Evolutionary conservation across 164 flowering plant species (phyloP).

Genomic region (Buxus sempervirens): DNA sequence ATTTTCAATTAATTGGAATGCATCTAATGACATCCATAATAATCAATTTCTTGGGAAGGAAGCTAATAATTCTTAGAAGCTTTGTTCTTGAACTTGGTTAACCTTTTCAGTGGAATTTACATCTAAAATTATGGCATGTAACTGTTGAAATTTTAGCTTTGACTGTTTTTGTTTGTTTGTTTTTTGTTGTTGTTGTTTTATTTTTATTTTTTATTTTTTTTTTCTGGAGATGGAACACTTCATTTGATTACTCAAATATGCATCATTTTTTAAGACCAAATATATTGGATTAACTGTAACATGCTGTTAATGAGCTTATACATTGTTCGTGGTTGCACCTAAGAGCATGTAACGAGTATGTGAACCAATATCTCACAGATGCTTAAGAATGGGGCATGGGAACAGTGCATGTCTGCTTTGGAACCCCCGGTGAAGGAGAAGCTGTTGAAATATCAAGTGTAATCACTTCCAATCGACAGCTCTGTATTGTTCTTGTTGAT

Average conservation of each 20-base stretch:
- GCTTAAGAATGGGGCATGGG: conserved; percentile 90
- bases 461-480: conserved; percentile 2
- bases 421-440: conserved; percentile 81
- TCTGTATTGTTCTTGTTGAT: conserved; percentile 11
- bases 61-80: not conserved
- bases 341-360: not conserved
- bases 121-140: too few species aligned
- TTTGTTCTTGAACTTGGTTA: not conserved
- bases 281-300: not conserved
- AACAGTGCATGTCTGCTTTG: conserved; percentile 85
- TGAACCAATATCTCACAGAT: conserved; percentile 41
- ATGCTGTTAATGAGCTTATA: not conserved
- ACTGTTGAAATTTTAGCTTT: too few species aligned
- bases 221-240: too few species aligned
- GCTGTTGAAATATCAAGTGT: conserved; percentile 69
- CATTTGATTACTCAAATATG: too few species aligned
- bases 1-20: not conserved
- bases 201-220: too few species aligned
- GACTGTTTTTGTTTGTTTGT: too few species aligned
- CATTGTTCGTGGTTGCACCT: not conserved
- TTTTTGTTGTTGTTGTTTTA: too few species aligned
- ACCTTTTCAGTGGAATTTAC: too few species aligned
- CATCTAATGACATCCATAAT: not conserved
- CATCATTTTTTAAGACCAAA: too few species aligned
- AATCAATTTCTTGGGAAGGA: not conserved